Base-by-base conservation (phyloP, 805 yeast species). In the Myxozyma monticola region DNA sequence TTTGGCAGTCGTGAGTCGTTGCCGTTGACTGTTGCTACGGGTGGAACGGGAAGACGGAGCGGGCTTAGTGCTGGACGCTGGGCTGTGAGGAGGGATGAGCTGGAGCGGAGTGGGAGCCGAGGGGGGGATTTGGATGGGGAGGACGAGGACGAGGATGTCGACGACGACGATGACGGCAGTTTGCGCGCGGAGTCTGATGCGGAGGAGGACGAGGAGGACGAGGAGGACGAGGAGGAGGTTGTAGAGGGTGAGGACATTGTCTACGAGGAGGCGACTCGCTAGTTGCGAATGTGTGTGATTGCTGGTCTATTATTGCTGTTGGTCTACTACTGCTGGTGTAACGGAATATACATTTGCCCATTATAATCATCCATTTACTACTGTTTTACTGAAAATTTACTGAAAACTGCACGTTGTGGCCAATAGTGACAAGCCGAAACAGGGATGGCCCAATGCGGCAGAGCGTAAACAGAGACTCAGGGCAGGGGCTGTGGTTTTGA, bases 1-100 rank as follows among this genome's bases (percentile, higher is more conserved):
- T 54, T 50, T 38, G 59, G 59, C 44, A 53, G 58, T 26, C 34
- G 57, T 9, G 59, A 54, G 37, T 54, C 59, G n/a, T 28, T 54
- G 28, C 57, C 50, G 20, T 35, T 54, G 37, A 47, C 59, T 5
- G 52, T 53, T 4, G 57, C 57, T 3, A 41, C 56, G 22, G 41
- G 42, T 2, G 39, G 50, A 14, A 41, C 40, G 9, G 43, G 43
- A 28, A 21, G 43, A 2, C 25, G 38, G 17, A 7, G 34, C 35
- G 35, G 42, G 33, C 29, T 28, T 20, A 31, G 24, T 2, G 12
- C 29, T 17, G 44, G 37, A 29, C 29, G 44, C 15, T n/a, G 37
- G 37, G 15, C 37, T 20, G 28, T 15, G 51, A 36, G 24, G 54
- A 24, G 44, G 49, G n/a, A 10, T 35, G 41, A 37, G 51, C 21